Evolutionary conservation across 192 early-diverging fungal genomes (phyloP), one percentile per base, ranked within the genome.

Genomic region (Entomortierella beljakovae): DNA sequence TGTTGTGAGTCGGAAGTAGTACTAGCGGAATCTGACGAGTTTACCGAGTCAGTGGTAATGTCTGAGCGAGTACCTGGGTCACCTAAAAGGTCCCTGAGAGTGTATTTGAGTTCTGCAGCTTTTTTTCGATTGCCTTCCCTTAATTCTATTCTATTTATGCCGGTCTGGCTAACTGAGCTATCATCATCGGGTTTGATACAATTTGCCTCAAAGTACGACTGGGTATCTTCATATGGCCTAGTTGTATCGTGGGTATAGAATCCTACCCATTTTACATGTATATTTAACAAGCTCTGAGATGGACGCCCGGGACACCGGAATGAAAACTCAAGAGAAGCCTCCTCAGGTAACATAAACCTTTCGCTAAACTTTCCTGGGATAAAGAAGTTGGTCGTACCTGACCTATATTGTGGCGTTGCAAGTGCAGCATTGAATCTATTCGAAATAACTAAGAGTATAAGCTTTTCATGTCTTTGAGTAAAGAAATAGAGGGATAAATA

Each of bases 401-500:
- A 22, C 11, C 65, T 49, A n/a, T 68, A 76, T 0, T 68, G 58
- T 10, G 64, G 73, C 15, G 54, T 51, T 0, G 28, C 60, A n/a
- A 76, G 42, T 15, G 73, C 73, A 11, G 42, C 43, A 40, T 76
- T 76, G 60, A 67, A 76, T 34, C 73, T 76, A 22, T n/a, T n/a
- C n/a, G n/a, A n/a, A n/a, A n/a, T n/a, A n/a, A n/a, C n/a, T n/a
- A n/a, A n/a, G n/a, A n/a, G n/a, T n/a, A n/a, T n/a, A n/a, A n/a
- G n/a, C n/a, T n/a, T n/a, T n/a, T n/a, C n/a, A 35, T 6, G 3
- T 15, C 13, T 6, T 38, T 38, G 6, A 8, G 13, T 38, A 28
- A 31, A 13, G 25, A 28, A 7, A 23, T 31, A 33, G 6, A 56
- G 29, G 15, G 29, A 56, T 31, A 15, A 32, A 34, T 11, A 34